phyloP scores from a whole-genome alignment of 257 asterid species.

The Salvia hispanica region DNA sequence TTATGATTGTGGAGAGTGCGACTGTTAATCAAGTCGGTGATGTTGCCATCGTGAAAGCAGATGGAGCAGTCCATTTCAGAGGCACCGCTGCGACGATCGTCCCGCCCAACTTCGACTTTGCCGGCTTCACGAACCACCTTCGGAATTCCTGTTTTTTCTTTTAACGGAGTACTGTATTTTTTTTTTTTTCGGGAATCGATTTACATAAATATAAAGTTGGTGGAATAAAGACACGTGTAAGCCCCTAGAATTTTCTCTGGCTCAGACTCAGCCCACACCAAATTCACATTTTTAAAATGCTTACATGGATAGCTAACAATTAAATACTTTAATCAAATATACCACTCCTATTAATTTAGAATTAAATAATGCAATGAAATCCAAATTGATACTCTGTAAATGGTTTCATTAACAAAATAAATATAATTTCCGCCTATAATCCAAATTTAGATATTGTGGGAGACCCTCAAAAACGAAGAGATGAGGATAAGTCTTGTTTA shows the following conservation, averaged over 20 bases:
- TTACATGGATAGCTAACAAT: too few species aligned
- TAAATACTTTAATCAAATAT: too few species aligned
- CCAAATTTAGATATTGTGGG: too few species aligned
- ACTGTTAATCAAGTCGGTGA: constrained; percentile 66
- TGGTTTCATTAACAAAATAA: too few species aligned
- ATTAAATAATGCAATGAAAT: too few species aligned
- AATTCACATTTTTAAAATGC: background rate
- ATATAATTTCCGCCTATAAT: too few species aligned
- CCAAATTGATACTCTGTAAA: too few species aligned
- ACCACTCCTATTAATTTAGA: too few species aligned
- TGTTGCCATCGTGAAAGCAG: constrained; percentile 81
- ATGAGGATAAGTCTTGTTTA: too few species aligned
- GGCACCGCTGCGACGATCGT: constrained; percentile 25
- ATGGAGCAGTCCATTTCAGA: constrained; percentile 40
- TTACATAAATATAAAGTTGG: background rate
- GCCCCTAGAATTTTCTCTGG: background rate
- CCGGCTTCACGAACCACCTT: constrained; percentile 9
- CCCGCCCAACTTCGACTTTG: constrained; percentile 19
- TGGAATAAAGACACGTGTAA: background rate
- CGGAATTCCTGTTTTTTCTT: background rate
- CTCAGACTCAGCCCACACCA: background rate
- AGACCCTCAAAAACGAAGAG: too few species aligned
- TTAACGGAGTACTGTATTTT: too few species aligned
- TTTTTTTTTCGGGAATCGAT: background rate
- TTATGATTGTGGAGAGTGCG: constrained; percentile 42